Evolutionary conservation across 306 rosid genomes (phyloP), one percentile per base, ranked within the genome.

Genomic region (Lagenaria siceraria): DNA sequence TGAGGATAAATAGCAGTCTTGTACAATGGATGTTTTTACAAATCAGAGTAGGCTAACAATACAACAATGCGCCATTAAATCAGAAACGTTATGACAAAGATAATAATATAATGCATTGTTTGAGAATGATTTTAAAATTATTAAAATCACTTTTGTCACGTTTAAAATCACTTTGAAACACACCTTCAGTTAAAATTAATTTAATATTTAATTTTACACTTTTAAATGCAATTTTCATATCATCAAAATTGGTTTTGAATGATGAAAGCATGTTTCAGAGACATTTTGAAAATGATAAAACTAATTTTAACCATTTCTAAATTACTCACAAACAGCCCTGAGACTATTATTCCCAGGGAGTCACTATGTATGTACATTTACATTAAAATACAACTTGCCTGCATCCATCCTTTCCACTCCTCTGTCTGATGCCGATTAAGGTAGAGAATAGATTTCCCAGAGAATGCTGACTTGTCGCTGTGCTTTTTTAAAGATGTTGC

Each of bases 321-420:
- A 8, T 38, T 38, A 2, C 52, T 46, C 52, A 1, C 17, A 11
- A 46, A 2, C 17, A 46, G 52, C 52, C 52, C 40, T 70, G 46
- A 79, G 31, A 66, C 38, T 60, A 74, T 18, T 24, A 38, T 27
- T 60, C 35, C 43, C 77, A 49, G 59, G 17, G 17, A 15, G 10
- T 5, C 27, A 9, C 10, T 49, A 25, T 29, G 19, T 25, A 54
- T 46, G 40, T 43, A 70, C 8, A 48, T 73, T n/a, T 66, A 35
- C 55, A 68, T 43, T 71, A 63, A 74, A 80, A 65, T 75, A 80
- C 54, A 27, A 85, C 96, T 86, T 81, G 87, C 99, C 98, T 96
- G 99, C 99, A 96, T 96, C 96, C 97, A 96, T 77, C 99, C 99
- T 82, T 89, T 96, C 99, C 99, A 96, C 80, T 96, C 99, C 80